Base-by-base conservation (phyloP, 345 rosid species). In the Orychophragmus violaceus region DNA sequence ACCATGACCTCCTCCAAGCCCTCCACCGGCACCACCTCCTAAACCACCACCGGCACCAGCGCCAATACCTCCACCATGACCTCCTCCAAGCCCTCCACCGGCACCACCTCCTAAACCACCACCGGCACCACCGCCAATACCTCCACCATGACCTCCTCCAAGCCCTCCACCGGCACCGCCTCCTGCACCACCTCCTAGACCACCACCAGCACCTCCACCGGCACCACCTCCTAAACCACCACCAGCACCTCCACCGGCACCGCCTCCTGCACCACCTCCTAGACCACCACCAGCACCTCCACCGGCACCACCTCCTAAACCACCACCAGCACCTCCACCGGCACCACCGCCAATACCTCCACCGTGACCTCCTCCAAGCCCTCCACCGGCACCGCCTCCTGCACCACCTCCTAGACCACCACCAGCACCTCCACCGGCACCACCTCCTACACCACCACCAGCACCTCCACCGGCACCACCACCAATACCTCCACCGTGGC, bases 331-430 rank as follows among this genome's bases (percentile, higher is more conserved):
- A 21, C 53, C 76, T 2, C 65, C 71, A 0, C 69, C 67, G 0
- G 21, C 30, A 3, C 70, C 76, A 1, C 76, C 65, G 0, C 76
- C 76, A 0, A 10, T 0, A 48, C 76, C 71, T 21, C 53, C 53
- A 22, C 59, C 59, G 27, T 12, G 14, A 6, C 53, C 53, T 7
- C 76, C 28, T 72, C 79, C 76, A 0, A 13, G 3, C 0, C 79
- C 69, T 1, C 72, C 76, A 8, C 80, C 75, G 3, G n/a, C 32
- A 6, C 76, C 71, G 4, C 64, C 66, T 1, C 72, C 80, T 1
- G 8, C 8, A 6, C 81, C 78, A 0, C 58, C 70, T 5, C 76
- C 77, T 2, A 19, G 27, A 7, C 77, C 78, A 2, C 75, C 39
- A 1, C 76, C 76, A 0, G 22, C 30, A 0, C 78, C 78, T 1